Evolutionary conservation across 2,329 filamentous ascomycete genomes (phyloP).

Genomic region (Claviceps humidiphila): DNA sequence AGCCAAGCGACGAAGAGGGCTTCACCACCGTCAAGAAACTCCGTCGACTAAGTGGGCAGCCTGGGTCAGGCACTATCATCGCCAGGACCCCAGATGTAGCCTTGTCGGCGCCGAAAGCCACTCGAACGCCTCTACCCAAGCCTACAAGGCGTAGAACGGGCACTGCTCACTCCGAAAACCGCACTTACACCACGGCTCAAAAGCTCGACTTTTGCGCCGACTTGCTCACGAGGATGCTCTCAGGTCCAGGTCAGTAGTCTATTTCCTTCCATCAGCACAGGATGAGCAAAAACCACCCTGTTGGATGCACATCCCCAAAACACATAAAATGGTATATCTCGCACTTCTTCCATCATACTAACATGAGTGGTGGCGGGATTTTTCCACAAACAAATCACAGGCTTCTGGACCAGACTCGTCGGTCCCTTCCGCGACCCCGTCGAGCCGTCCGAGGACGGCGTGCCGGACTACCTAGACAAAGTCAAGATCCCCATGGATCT

Average conservation of each 20-base stretch:
- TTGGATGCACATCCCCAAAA: too few relatives aligned
- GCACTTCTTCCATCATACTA: too few relatives aligned
- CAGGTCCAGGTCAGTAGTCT: conserved; percentile 37
- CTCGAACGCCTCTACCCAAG: conserved; percentile 20
- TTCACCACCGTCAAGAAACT: conserved; percentile 24
- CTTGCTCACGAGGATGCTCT: conserved; percentile 45
- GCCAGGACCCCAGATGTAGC: conserved; percentile 11
- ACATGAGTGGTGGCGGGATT: background rate
- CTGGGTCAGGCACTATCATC: conserved; percentile 4
- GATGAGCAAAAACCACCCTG: too few relatives aligned
- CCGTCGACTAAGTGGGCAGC: conserved; percentile 22
- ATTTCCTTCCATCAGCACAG: background rate
- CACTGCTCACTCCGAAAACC: conserved; percentile 17
- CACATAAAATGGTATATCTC: too few relatives aligned
- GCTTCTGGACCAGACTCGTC: conserved; percentile 54
- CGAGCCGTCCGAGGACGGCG: conserved; percentile 40
- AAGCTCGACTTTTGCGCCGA: conserved; percentile 48
- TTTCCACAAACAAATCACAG: conserved; percentile 18
- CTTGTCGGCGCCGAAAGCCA: conserved; percentile 15
- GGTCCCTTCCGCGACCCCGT: conserved; percentile 49
- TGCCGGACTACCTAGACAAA: conserved; percentile 49
- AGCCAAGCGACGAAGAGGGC: conserved; percentile 3
- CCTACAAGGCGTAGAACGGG: conserved; percentile 23
- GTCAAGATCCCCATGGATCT: conserved; percentile 51
- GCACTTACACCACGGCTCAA: conserved; percentile 22